phyloP scores from a whole-genome alignment of 2,329 filamentous ascomycete genomes.

The Colletotrichum ledebouriae region DNA sequence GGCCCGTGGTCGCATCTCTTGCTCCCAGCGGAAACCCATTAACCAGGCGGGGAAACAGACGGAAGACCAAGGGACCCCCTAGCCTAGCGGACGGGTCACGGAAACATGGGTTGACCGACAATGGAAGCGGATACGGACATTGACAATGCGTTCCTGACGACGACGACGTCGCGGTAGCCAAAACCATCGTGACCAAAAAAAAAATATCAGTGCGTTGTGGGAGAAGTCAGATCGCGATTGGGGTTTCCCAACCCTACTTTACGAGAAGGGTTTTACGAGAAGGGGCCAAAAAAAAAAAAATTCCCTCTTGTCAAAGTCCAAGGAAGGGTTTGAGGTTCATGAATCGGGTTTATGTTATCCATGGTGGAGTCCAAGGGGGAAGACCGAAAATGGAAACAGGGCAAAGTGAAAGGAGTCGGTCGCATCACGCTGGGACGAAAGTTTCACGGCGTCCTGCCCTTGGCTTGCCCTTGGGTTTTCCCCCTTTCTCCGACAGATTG shows the following conservation, averaged over 20 bases:
- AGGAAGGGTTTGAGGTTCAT: constrained; percentile 7
- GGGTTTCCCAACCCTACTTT: constrained; percentile 36
- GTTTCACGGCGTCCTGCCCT: constrained; percentile 22
- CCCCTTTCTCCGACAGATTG: constrained; percentile 16
- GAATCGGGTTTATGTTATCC: constrained; percentile 37
- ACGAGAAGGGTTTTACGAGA: neutral
- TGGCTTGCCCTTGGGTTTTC: neutral
- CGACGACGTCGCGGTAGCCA: constrained; percentile 3
- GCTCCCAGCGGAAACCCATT: constrained; percentile 4
- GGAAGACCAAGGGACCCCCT: constrained; percentile 11
- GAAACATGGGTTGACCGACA: constrained; percentile 16
- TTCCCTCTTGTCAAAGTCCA: neutral
- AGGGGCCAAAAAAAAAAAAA: neutral
- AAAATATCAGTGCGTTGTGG: constrained; percentile 6
- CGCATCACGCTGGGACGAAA: constrained; percentile 12
- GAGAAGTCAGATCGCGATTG: constrained; percentile 26
- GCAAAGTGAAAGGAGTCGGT: neutral
- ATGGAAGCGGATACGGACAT: constrained; percentile 18
- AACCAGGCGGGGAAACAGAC: neutral
- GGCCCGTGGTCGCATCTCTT: constrained; percentile 7
- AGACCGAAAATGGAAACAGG: constrained; percentile 32
- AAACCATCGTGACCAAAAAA: neutral
- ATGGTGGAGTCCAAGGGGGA: constrained; percentile 28
- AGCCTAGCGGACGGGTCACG: constrained; percentile 18
- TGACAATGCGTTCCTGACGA: constrained; percentile 1